phyloP scores from a whole-genome alignment of 768 basidiomycete species.

The Lactarius quietus region DNA sequence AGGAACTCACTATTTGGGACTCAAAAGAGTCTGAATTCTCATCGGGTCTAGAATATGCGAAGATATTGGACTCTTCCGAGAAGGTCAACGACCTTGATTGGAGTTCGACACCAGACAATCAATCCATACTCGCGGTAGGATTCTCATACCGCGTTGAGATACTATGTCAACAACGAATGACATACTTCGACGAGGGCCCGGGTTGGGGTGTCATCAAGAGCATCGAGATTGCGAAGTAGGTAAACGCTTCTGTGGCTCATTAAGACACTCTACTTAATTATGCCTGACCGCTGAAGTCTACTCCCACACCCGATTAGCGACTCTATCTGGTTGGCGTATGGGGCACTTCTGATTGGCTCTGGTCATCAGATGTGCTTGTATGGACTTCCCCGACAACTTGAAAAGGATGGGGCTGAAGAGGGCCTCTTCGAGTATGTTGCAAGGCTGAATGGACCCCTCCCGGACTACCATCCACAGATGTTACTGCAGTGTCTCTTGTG shows the following conservation, averaged over 20 bases:
- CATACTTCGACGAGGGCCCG: constrained; percentile 79
- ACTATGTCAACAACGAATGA: constrained; percentile 91
- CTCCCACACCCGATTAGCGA: constrained; percentile 79
- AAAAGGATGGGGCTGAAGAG: constrained; percentile 32
- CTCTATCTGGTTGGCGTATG: constrained; percentile 87
- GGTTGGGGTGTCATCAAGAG: constrained; percentile 72
- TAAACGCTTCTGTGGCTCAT: constrained; percentile 15
- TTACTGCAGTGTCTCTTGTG: constrained; percentile 87
- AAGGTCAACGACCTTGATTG: constrained; percentile 83
- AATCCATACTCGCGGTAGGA: constrained; percentile 89
- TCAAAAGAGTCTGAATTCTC: constrained; percentile 93
- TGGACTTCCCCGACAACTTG: constrained; percentile 42
- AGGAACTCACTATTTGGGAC: constrained; percentile 94
- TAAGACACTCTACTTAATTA: not conserved
- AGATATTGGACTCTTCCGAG: constrained; percentile 48
- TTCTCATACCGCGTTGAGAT: constrained; percentile 75
- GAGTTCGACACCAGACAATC: constrained; percentile 86
- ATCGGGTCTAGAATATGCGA: constrained; percentile 77
- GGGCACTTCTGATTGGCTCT: constrained; percentile 76
- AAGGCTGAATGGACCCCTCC: constrained; percentile 77
- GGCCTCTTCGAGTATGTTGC: constrained; percentile 83
- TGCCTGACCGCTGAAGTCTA: constrained; percentile 30
- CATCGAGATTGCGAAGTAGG: constrained; percentile 68
- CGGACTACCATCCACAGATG: constrained; percentile 93
- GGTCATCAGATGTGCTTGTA: constrained; percentile 83